Base-by-base conservation (phyloP, 1,284 basidiomycete species). In the Ceratobasidium sp. region DNA sequence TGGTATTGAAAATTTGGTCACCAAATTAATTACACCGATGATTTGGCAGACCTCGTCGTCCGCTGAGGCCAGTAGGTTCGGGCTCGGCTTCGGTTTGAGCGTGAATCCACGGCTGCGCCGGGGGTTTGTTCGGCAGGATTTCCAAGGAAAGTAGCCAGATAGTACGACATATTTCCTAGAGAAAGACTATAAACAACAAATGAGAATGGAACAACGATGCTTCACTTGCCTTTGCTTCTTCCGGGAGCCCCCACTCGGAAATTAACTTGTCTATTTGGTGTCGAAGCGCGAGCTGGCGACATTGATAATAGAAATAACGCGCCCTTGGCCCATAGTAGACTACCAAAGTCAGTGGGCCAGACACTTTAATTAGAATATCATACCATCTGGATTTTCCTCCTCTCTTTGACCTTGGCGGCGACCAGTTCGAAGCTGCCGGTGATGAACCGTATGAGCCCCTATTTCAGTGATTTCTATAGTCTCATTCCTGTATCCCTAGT, bases 251-350 rank as follows among this genome's bases (percentile, higher is more conserved):
- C 94, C 94, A 96, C 3, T 90, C 78, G 27, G 81, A 79, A 5
- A 80, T 85, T 58, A 96, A 81, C n/a, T 87, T 87, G 6, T 84
- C 83, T 2, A 93, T 82, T 81, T 97, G 95, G 78, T 90, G 87
- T 16, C 94, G 85, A 8, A 96, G 83, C 66, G 96, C 82, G 0
- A 94, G 83, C 80, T 96, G 95, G 43, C 93, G 84, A 77, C 91
- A 93, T 77, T 95, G 90, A 76, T 93, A 90, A 78, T 93, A 93
- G 72, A 91, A 88, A 79, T 87, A 94, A 56, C 89, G 87, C 1
- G 89, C 92, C 68, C 90, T 86, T 24, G 87, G 85, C 9, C 93
- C 94, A 78, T 94, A 90, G 79, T 94, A 95, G 59, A 92, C 95
- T 96, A 79, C 34, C 27, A 8, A 22, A 27, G 0, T 16, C 8